Percentiles rank a stretch among this genome's conserved stretches.
Evolutionary conservation across 768 basidiomycete genomes (phyloP).

Genomic region (Pisolithus marmoratus): DNA sequence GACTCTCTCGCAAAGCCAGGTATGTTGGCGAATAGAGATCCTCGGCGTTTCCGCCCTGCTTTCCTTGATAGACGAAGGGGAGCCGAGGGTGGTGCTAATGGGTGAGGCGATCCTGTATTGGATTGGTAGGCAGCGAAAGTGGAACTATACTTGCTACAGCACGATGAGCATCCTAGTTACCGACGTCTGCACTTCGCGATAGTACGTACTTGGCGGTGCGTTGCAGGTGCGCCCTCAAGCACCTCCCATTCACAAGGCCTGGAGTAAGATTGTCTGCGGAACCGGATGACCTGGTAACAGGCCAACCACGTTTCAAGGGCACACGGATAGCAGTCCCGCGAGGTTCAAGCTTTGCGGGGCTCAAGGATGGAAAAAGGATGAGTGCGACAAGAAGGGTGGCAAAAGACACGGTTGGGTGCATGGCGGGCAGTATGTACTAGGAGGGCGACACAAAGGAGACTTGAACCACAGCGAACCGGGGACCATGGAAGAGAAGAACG

Average conservation of each 20-base stretch:
- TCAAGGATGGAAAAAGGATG: conserved; percentile 10
- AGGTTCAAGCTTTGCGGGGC: not conserved
- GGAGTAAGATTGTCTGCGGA: not conserved
- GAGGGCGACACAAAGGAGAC: too few species aligned
- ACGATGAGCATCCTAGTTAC: not conserved
- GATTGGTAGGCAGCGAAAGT: conserved; percentile 38
- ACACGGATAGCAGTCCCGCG: conserved; percentile 11
- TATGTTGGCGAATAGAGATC: not conserved
- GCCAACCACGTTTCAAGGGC: conserved; percentile 18
- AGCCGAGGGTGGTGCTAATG: conserved; percentile 13
- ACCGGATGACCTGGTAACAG: conserved; percentile 3
- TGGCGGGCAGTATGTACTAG: conserved; percentile 1
- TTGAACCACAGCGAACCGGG: too few species aligned
- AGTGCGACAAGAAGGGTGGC: conserved; percentile 11
- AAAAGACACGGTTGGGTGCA: conserved; percentile 13
- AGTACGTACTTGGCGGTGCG: conserved; percentile 15
- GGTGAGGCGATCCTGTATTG: conserved; percentile 41
- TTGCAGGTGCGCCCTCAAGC: conserved; percentile 13
- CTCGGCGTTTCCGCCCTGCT: conserved; percentile 1
- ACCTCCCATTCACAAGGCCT: conserved; percentile 3
- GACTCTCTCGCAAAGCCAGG: too few species aligned
- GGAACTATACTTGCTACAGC: conserved; percentile 36
- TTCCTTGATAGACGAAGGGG: not conserved
- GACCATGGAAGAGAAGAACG: too few species aligned
- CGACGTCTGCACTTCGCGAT: not conserved